Percentiles rank a stretch among this genome's conserved stretches.
phyloP scores from a whole-genome alignment of 2,329 filamentous ascomycete genomes.

The Stemphylium beticola region DNA sequence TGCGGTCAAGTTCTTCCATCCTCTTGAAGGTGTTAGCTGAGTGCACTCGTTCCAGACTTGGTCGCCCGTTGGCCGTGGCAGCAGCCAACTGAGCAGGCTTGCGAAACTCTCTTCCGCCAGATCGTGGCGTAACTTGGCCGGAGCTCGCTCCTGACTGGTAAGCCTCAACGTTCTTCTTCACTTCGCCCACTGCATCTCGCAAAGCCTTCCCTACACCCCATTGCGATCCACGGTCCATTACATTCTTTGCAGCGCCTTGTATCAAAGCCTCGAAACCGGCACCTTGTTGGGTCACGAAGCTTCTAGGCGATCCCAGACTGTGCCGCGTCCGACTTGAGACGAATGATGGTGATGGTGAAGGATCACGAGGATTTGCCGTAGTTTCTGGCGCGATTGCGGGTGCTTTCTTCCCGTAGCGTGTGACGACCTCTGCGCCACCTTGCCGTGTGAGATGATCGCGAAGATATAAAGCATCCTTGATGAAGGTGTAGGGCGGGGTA shows the following conservation, averaged over 20 bases:
- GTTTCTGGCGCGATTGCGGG: conserved; percentile 36
- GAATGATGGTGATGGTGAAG: conserved; percentile 35
- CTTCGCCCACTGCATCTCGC: conserved; percentile 80
- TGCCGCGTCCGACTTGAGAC: conserved; percentile 34
- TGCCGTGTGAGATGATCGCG: conserved; percentile 66
- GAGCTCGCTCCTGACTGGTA: conserved; percentile 56
- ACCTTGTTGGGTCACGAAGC: conserved; percentile 38
- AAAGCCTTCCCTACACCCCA: conserved; percentile 82
- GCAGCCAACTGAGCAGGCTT: conserved; percentile 38
- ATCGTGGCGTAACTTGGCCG: conserved; percentile 40
- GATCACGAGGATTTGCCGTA: conserved; percentile 35
- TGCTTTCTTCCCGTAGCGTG: conserved; percentile 68
- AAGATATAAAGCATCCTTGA: conserved; percentile 83
- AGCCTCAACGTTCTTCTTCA: conserved; percentile 75
- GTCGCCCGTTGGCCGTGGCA: conserved; percentile 17
- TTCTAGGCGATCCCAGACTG: conserved; percentile 36
- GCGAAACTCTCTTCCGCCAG: conserved; percentile 45
- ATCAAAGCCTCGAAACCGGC: conserved; percentile 70
- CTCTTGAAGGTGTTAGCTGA: conserved; percentile 37
- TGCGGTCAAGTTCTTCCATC: conserved; percentile 60
- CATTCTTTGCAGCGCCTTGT: conserved; percentile 76
- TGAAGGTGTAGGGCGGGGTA: conserved; percentile 76
- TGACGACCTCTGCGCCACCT: conserved; percentile 70
- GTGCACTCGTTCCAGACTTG: conserved; percentile 25
- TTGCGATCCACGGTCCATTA: conserved; percentile 75